Evolutionary conservation across 768 basidiomycete species (phyloP), one percentile per base, ranked within the genome.

Genomic region (Auriscalpium microsporum): DNA sequence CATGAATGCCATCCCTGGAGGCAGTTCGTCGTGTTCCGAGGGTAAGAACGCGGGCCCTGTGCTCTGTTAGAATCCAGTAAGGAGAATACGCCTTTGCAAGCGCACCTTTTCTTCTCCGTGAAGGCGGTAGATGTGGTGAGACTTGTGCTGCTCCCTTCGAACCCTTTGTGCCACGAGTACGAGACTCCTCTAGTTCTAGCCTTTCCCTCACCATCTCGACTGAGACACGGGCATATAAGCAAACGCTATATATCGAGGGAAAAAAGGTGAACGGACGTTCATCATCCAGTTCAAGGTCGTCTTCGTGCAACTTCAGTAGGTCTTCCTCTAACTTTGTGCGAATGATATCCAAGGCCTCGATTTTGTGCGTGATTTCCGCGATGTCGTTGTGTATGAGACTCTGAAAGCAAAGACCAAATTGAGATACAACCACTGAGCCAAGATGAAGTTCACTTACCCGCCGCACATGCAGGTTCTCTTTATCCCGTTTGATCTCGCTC

Each of bases 1-100:
- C 94, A 99, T 98, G 72, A 99, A 99, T 11, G 95, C 96, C 6
- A 98, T 83, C 1, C 92, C 93, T 8, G 86, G 81, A 9, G 96
- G 96, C 34, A 99, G 76, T 52, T 96, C 93, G 62, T 94, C 92
- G 62, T 99, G 96, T 67, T 98, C 96, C 16, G 94, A 96, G 4
- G 96, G 96, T 48, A 99, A 69, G 75, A 99, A 98, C 16, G 90
- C 90, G 0, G 95, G 94, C 2, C 95, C 94, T 86, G 57, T 44
- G 23, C 52, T 50, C 19, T 52, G 45, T 48, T 28, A 46, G 42
- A 54, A 57, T 10, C n/a, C 45, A 37, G 36, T 3, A 4, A 10
- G 3, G 35, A 28, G 42, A 38, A 6, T 36, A 55, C 21, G 50
- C 17, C 14, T 14, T 21, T 10, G 5, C 28, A 7, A 13, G 51